Conservation (phyloP, 257 asterid genomes). For the Catharanthus roseus region DNA sequence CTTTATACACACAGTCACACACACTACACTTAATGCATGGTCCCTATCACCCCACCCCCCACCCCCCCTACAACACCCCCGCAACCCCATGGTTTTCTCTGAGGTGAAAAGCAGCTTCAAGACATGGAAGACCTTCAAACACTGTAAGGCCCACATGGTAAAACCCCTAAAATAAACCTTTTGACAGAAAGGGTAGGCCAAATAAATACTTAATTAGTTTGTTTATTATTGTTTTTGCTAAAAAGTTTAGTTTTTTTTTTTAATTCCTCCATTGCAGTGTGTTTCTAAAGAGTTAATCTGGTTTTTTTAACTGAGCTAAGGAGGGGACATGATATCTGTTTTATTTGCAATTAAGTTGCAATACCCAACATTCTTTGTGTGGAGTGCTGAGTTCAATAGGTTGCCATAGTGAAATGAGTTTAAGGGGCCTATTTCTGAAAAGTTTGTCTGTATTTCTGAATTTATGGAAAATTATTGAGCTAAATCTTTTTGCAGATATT, state of each 20-base stretch:
- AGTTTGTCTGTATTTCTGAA: too few species aligned
- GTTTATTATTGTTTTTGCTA: too few species aligned
- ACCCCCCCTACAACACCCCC: too few species aligned
- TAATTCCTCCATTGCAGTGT: background rate
- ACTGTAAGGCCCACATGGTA: background rate
- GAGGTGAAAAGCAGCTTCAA: background rate
- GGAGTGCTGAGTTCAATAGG: background rate
- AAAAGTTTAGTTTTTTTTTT: too few species aligned
- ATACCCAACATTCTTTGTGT: background rate
- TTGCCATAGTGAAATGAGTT: background rate
- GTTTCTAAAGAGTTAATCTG: background rate
- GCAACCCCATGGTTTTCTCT: background rate
- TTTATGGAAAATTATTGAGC: background rate
- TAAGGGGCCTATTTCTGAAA: too few species aligned
- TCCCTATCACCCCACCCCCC: too few species aligned
- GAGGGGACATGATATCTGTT: background rate
- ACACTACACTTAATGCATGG: background rate
- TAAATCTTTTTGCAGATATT: too few species aligned
- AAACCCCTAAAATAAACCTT: background rate
- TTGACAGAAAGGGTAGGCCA: background rate
- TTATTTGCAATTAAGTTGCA: background rate
- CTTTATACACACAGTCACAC: background rate
- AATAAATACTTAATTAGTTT: too few species aligned
- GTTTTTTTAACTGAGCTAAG: background rate
- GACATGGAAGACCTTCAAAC: background rate